These are phyloP conservation scores for Mycena maculata DNA, from an alignment of 768 basidiomycete species.

Conservation along the genomic window DNA sequence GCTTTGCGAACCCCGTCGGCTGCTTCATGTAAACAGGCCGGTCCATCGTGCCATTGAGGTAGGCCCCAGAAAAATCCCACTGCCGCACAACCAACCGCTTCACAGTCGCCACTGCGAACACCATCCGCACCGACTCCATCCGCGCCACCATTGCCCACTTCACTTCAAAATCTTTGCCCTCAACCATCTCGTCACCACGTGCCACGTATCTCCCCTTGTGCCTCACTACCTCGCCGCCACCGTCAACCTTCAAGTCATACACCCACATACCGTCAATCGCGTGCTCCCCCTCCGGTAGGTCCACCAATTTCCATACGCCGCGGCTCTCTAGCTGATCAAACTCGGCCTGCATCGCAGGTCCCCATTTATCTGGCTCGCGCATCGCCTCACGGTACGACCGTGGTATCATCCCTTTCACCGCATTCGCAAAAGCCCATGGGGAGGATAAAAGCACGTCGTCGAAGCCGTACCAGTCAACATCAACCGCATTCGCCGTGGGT, in stretches of 20 bases:
- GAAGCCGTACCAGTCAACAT: neutral
- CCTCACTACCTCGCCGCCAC: too few relatives aligned
- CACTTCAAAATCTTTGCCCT: conserved; percentile 7
- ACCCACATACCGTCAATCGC: too few relatives aligned
- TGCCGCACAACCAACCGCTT: neutral
- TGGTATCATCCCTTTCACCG: too few relatives aligned
- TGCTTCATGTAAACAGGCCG: too few relatives aligned
- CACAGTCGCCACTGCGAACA: neutral
- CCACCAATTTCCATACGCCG: conserved; percentile 5
- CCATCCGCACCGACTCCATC: conserved; percentile 10
- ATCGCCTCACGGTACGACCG: too few relatives aligned
- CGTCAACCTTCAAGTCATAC: too few relatives aligned
- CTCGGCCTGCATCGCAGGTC: too few relatives aligned
- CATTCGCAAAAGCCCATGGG: neutral
- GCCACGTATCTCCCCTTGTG: too few relatives aligned
- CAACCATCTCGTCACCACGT: conserved; percentile 11
- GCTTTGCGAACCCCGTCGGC: too few relatives aligned
- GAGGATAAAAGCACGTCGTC: neutral
- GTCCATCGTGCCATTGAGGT: too few relatives aligned
- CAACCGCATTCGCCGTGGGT: conserved; percentile 5
- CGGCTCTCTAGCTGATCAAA: conserved; percentile 1
- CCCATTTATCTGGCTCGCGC: too few relatives aligned
- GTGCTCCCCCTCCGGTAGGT: conserved; percentile 30
- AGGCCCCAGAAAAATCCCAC: conserved; percentile 1
- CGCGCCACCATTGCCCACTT: conserved; percentile 11